Percentiles rank a stretch among this genome's conserved stretches.
Conservation (phyloP, 257 asterid genomes). For the Solanum megistacrolobum region DNA sequence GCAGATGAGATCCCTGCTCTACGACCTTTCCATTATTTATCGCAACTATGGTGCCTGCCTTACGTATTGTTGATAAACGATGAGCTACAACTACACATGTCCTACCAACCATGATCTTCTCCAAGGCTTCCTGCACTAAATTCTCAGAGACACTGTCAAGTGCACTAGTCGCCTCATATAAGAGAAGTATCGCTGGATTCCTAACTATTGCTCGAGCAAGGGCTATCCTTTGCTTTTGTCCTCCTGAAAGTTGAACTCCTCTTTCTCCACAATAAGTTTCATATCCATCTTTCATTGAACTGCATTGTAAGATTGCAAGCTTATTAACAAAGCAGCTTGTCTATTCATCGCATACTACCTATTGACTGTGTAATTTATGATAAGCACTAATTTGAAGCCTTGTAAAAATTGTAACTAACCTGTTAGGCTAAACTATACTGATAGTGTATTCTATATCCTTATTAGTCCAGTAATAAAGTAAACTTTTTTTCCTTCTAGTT, state of each 20-base stretch:
- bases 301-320: not conserved
- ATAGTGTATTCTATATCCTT: not conserved
- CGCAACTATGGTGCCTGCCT: not conserved
- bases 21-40: conserved; percentile 2
- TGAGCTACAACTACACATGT: conserved; percentile 43
- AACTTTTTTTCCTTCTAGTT: not conserved
- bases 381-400: not conserved
- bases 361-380: not conserved
- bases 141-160: not conserved
- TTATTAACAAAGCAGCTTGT: conserved; percentile 5
- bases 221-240: not conserved
- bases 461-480: not conserved
- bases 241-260: not conserved
- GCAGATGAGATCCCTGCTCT: conserved; percentile 35
- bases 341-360: conserved; percentile 9
- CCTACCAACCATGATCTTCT: conserved; percentile 41
- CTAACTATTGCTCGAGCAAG: not conserved
- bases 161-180: not conserved
- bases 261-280: not conserved
- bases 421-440: not conserved
- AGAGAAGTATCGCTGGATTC: not conserved
- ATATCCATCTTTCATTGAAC: not conserved
- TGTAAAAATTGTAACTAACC: not conserved
- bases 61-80: conserved; percentile 11
- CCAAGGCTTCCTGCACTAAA: conserved; percentile 38